These are phyloP conservation scores for Pseudopyricularia cyperi DNA, from an alignment of 2,329 filamentous ascomycete genomes.

Conservation along the genomic window DNA sequence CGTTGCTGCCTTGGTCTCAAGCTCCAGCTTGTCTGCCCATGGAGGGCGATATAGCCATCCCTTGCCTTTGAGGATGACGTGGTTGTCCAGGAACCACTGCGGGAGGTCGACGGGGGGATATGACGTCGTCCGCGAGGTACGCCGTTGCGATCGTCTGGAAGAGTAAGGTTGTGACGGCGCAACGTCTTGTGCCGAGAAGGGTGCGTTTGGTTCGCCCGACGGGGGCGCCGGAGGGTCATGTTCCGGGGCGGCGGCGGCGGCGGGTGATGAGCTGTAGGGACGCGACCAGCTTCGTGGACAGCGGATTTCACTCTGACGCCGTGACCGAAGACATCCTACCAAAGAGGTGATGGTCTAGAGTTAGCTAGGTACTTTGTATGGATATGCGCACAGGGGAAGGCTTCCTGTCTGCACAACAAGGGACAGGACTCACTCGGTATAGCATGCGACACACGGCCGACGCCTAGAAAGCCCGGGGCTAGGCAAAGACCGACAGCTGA, in stretches of 20 bases:
- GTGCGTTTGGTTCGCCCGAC: neutral
- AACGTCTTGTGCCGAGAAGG: neutral
- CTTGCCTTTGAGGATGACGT: slow-evolving; percentile 23
- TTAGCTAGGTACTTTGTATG: too few relatives aligned
- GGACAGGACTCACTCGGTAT: neutral
- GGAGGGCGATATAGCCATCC: neutral
- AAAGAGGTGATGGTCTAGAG: too few relatives aligned
- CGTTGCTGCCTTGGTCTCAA: slow-evolving; percentile 1
- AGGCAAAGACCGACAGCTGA: neutral
- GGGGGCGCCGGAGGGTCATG: neutral
- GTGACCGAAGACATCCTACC: neutral
- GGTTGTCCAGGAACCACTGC: slow-evolving; percentile 38
- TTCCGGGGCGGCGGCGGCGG: neutral
- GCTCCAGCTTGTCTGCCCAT: neutral
- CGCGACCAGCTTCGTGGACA: neutral
- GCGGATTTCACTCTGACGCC: neutral
- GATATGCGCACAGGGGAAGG: too few relatives aligned
- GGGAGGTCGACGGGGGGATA: slow-evolving; percentile 40
- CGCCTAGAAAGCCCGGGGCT: neutral
- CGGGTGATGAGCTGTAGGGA: neutral
- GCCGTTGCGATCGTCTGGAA: neutral
- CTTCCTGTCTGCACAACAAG: neutral
- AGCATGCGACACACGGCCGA: neutral
- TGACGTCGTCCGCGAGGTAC: neutral
- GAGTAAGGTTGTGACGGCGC: neutral